These are phyloP conservation scores for Porphyrellus cyaneotinctus DNA, from an alignment of 768 basidiomycete genomes.

Conservation along the genomic window DNA sequence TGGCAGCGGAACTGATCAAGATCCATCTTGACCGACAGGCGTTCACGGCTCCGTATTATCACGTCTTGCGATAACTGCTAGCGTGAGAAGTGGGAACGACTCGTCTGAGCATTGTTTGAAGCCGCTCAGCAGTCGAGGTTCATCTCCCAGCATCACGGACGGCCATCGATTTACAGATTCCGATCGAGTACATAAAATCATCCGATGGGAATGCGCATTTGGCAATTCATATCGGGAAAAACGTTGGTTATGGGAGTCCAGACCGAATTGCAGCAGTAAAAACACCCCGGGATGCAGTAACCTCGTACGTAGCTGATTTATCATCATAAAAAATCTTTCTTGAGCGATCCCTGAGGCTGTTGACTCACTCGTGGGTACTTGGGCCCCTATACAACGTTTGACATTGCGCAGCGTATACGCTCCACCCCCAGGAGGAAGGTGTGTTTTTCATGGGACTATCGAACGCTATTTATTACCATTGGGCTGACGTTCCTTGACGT, in stretches of 20 bases:
- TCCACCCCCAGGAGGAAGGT: slow-evolving; percentile 1
- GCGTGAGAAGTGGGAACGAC: slow-evolving; percentile 11
- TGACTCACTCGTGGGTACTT: slow-evolving; percentile 21
- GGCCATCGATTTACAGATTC: slow-evolving; percentile 1
- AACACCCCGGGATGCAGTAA: slow-evolving; percentile 15
- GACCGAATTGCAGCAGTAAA: slow-evolving; percentile 5
- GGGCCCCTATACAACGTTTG: background rate
- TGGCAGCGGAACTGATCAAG: slow-evolving; percentile 11
- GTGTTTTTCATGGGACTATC: background rate
- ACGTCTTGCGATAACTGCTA: slow-evolving; percentile 14
- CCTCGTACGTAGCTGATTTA: slow-evolving; percentile 21
- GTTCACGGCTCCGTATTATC: background rate
- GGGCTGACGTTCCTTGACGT: background rate
- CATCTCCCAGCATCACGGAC: background rate
- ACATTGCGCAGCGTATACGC: background rate
- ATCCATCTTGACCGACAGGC: slow-evolving; percentile 1
- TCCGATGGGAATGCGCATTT: background rate
- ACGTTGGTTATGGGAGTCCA: background rate
- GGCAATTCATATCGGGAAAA: background rate
- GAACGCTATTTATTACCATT: background rate
- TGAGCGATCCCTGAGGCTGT: slow-evolving; percentile 19
- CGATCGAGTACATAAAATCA: background rate
- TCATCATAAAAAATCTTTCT: slow-evolving; percentile 18
- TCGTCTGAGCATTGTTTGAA: background rate
- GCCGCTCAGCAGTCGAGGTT: background rate